phyloP scores from a whole-genome alignment of 2,329 filamentous ascomycete species.

The Aureobasidium vineae region DNA sequence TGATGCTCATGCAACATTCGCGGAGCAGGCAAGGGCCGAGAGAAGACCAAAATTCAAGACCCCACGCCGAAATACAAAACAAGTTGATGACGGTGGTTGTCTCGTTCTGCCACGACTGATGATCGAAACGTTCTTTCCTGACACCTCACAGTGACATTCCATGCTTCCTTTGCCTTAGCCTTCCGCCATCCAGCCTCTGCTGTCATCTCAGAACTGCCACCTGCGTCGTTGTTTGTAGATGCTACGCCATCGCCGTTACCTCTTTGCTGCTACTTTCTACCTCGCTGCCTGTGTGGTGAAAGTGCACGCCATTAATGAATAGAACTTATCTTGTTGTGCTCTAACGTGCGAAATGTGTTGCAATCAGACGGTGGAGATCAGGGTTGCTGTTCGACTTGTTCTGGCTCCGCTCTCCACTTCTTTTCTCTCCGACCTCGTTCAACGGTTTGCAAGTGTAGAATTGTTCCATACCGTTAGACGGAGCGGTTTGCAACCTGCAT shows the following conservation, averaged over 20 bases:
- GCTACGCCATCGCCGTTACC: background rate
- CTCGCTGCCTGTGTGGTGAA: background rate
- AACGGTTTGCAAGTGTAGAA: background rate
- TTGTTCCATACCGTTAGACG: background rate
- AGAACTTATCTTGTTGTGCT: background rate
- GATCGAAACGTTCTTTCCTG: slow-evolving; percentile 4
- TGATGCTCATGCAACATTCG: background rate
- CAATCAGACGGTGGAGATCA: slow-evolving; percentile 5
- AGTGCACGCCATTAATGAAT: background rate
- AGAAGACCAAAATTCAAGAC: background rate
- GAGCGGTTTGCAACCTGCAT: background rate
- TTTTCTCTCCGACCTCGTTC: background rate
- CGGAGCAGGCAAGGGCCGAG: background rate
- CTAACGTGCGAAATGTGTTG: background rate
- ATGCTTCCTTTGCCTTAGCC: background rate
- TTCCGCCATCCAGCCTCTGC: background rate
- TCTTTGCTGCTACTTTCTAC: background rate
- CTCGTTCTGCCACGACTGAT: background rate
- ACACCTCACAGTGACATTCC: background rate
- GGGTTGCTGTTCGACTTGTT: background rate
- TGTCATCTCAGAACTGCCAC: background rate
- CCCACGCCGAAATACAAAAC: background rate
- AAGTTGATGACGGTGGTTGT: background rate
- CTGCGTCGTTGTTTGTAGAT: background rate
- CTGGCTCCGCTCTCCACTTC: slow-evolving; percentile 23